Conservation (phyloP, 2,329 filamentous ascomycete genomes). For the Biscogniauxia marginata region DNA sequence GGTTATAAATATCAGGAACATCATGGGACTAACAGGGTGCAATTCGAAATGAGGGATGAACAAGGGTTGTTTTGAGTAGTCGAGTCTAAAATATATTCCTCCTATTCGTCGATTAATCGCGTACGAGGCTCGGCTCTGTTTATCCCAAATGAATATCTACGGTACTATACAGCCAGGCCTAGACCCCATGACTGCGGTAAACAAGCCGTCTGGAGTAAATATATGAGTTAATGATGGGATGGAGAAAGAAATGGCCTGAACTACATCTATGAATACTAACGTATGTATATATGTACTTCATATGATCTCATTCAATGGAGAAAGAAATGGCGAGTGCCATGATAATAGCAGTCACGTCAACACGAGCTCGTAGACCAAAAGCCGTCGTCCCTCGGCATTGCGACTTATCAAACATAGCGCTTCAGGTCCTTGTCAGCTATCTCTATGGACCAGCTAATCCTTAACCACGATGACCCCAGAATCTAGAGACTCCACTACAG, state of each 20-base stretch:
- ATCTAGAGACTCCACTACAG: conserved; percentile 19
- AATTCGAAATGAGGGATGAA: not conserved
- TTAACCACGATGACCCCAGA: conserved; percentile 14
- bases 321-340: not conserved
- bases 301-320: not conserved
- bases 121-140: not conserved
- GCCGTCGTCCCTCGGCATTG: not conserved
- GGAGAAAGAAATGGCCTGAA: not conserved
- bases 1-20: not conserved
- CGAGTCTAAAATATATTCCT: not conserved
- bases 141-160: not conserved
- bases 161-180: not conserved
- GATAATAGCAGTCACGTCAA: not conserved
- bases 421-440: conserved; percentile 6
- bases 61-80: not conserved
- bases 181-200: not conserved
- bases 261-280: not conserved
- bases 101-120: not conserved
- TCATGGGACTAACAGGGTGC: not conserved
- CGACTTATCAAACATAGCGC: not conserved
- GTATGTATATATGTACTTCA: not conserved
- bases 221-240: not conserved
- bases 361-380: not conserved
- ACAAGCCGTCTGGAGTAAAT: not conserved
- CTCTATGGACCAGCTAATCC: conserved; percentile 8